Evolutionary conservation across 495 filamentous ascomycete genomes (phyloP).

Genomic region (Daldinia concentrica): DNA sequence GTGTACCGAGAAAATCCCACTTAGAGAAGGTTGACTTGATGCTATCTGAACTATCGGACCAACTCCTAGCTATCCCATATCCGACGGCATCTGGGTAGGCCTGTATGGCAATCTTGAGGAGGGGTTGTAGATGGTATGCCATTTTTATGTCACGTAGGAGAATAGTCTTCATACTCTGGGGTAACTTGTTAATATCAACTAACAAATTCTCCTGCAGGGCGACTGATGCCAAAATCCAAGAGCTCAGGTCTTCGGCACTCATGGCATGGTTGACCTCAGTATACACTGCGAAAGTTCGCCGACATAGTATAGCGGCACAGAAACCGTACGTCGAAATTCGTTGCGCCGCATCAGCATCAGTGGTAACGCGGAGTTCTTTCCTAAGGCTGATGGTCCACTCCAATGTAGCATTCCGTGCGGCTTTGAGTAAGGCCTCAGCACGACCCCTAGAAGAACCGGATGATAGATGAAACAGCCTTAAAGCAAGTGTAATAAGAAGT

Average conservation of each 20-base stretch:
- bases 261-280: constrained; percentile 15
- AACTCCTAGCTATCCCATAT: constrained; percentile 39
- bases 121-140: constrained; percentile 47
- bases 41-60: constrained; percentile 2
- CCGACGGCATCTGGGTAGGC: constrained; percentile 41
- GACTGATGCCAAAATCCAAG: constrained; percentile 50
- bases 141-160: constrained; percentile 61
- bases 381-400: constrained; percentile 60
- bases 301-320: constrained; percentile 60
- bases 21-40: background rate
- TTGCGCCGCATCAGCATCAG: constrained; percentile 51
- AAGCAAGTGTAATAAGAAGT: constrained; percentile 54
- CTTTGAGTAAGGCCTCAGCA: constrained; percentile 21
- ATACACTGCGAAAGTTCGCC: constrained; percentile 56
- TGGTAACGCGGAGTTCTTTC: constrained; percentile 52
- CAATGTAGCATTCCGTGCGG: constrained; percentile 37
- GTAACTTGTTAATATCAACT: constrained; percentile 44
- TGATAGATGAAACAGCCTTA: constrained; percentile 45
- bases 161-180: constrained; percentile 45
- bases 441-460: background rate
- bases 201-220: constrained; percentile 54
- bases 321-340: constrained; percentile 54
- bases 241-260: constrained; percentile 30
- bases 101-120: constrained; percentile 46
- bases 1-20: constrained; percentile 38